Base-by-base conservation (phyloP, 495 filamentous ascomycete species). In the Ramalina intermedia region DNA sequence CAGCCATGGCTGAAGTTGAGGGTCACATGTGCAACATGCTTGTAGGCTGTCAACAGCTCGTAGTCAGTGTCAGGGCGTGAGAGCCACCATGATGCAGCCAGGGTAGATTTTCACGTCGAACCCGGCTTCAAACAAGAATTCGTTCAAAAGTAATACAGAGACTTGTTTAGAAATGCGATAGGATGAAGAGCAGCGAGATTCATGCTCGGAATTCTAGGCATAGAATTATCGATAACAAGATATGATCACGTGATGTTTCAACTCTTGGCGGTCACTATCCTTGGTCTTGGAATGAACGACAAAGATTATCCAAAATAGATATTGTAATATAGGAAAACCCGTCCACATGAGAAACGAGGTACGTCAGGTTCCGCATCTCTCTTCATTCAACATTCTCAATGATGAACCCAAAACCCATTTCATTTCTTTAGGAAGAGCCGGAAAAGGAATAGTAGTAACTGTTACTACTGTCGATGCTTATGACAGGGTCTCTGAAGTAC, bases 391-490 rank as follows among this genome's bases (percentile, higher is more conserved):
- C 26, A 36, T 6, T 9, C 36, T 50, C 24, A 47, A 54, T 58
- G 56, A 58, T 56, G 56, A 58, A 44, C 43, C 47, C 37, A 46
- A 27, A 9, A 41, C 56, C 56, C 47, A 46, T 53, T 4, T 33
- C 29, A 53, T n/a, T 39, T 29, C 47, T 49, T 58, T 54, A 58
- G 56, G 56, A 58, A 58, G 56, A 58, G 56, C 56, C 56, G 56
- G 54, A 58, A 58, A 55, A 58, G 56, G 56, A 18, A 58, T 58
- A 48, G 53, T 45, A 49, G 56, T 21, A 16, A 47, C 33, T 36
- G 21, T 53, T 57, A 41, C 37, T 48, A 47, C 46, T 43, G 56
- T 58, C 56, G 56, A 58, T 58, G 56, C 56, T 58, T 58, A 58
- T 45, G 41, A 49, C 0, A 33, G 56, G 56, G 52, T 55, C 53